Evolutionary conservation across 75 land plant species (phyloP), one percentile per base, ranked within the genome.

Genomic region (Gnetum montanum): DNA sequence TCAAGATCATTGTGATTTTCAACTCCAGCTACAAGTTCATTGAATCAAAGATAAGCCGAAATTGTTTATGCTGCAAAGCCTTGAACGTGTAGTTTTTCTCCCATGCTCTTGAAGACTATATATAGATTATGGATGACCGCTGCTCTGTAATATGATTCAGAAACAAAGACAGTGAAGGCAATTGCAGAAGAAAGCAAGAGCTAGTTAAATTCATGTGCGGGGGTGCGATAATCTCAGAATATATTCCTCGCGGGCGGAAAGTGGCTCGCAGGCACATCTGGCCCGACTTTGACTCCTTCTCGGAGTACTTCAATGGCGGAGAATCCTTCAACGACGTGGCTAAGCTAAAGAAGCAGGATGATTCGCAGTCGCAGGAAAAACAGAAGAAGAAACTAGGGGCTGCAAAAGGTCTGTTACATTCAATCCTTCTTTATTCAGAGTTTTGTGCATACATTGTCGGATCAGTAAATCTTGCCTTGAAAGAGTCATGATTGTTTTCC

Each of bases 251-350:
- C 28, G 27, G 30, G 6, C 54, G 54, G 20, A 8, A 34, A 11
- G 34, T 50, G 4, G 3, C 54, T 16, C 34, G 12, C 2, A 50
- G 28, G 34, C 34, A 50, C 18, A 27, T 50, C 4, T 50, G 54
- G 54, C 54, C 54, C 22, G 54, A 50, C 19, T 50, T 50, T 16
- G 54, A 50, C 19, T 16, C 28, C 34, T 50, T 50, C 22, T 50
- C 54, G 0, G 54, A 50, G 19, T 50, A 12, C 29, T 29, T 50
- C 20, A 50, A 50, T 50, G 54, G 54, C 28, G 54, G 31, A 16
- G 28, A 26, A 0, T 0, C 22, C 18, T 15, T 41, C n/a, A 18
- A 15, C 18, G 43, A 41, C 2, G 43, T 15, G 0, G 43, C 13
- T 15, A 18, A 41, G 1, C 16, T 15, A 15, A 16, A 2, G 8